Percentiles rank a stretch among this genome's conserved stretches.
phyloP scores from a whole-genome alignment of 129 eudicot species.

The Centrapalus pauciflorus region DNA sequence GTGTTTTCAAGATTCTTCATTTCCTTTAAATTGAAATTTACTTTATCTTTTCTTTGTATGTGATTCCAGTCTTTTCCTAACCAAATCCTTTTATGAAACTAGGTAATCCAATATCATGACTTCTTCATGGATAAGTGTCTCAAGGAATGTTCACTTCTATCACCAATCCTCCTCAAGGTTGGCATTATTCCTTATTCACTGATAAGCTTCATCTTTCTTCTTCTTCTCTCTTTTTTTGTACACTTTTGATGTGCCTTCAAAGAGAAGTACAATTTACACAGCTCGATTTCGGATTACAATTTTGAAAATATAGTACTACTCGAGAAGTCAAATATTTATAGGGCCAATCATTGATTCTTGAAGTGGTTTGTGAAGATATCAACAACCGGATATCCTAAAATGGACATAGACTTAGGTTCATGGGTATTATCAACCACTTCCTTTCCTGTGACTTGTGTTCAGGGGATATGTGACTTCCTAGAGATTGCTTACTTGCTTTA shows the following conservation, averaged over 20 bases:
- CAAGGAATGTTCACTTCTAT: constrained; percentile 91
- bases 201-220: background rate
- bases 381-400: background rate
- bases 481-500: background rate
- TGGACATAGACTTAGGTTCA: background rate
- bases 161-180: constrained; percentile 93
- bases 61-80: background rate
- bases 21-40: background rate
- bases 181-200: constrained; percentile 8
- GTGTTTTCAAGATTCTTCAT: background rate
- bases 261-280: background rate
- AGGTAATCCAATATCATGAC: constrained; percentile 95
- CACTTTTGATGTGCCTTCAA: no score
- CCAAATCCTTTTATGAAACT: constrained; percentile 12
- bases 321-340: no score
- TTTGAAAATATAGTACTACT: background rate
- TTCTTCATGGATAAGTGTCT: constrained; percentile 92
- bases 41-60: background rate
- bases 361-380: background rate
- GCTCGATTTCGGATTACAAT: background rate
- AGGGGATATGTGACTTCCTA: background rate
- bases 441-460: no score
- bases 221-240: no score
- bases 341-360: background rate
- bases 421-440: background rate